Evolutionary conservation across 192 early-diverging fungal genomes (phyloP).

Genomic region (Coemansia reversa): DNA sequence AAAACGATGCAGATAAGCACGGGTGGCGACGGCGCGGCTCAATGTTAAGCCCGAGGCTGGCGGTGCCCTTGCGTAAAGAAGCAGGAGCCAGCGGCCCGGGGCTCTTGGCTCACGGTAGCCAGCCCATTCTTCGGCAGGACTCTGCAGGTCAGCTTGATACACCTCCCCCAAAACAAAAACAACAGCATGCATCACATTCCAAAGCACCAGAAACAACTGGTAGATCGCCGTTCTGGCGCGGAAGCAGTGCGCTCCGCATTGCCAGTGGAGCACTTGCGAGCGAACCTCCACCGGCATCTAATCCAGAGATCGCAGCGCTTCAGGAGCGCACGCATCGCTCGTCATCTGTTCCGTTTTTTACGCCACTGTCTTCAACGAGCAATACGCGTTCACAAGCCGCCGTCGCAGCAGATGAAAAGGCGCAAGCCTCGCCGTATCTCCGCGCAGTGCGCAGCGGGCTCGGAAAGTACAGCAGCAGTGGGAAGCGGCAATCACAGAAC

Average conservation of each 20-base stretch:
- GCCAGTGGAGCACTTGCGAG: conserved; percentile 11
- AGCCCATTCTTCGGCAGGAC: conserved; percentile 35
- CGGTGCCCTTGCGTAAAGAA: conserved; percentile 33
- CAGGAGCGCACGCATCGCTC: conserved; percentile 51
- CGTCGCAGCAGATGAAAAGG: conserved; percentile 4
- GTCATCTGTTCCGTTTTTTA: conserved; percentile 49
- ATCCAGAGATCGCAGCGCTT: background rate
- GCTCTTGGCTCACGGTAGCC: background rate
- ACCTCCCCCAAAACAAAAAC: conserved; percentile 4
- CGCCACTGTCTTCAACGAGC: conserved; percentile 23
- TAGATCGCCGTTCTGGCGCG: conserved; percentile 40
- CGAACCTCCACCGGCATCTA: background rate
- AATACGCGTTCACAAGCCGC: background rate
- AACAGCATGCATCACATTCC: conserved; percentile 23
- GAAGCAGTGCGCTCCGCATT: conserved; percentile 20
- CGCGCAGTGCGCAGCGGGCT: conserved; percentile 43
- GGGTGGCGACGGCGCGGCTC: conserved; percentile 54
- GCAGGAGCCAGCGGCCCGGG: conserved; percentile 2
- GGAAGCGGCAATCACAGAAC: conserved; percentile 14
- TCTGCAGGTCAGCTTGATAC: conserved; percentile 34
- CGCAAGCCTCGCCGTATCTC: conserved; percentile 40
- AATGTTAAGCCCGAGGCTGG: conserved; percentile 37
- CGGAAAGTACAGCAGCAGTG: conserved; percentile 5
- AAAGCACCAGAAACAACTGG: conserved; percentile 16
- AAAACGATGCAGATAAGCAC: conserved; percentile 20